These are phyloP conservation scores for Echinochloa phyllopogon DNA, from an alignment of 176 grass and related monocot species.

Conservation along the genomic window DNA sequence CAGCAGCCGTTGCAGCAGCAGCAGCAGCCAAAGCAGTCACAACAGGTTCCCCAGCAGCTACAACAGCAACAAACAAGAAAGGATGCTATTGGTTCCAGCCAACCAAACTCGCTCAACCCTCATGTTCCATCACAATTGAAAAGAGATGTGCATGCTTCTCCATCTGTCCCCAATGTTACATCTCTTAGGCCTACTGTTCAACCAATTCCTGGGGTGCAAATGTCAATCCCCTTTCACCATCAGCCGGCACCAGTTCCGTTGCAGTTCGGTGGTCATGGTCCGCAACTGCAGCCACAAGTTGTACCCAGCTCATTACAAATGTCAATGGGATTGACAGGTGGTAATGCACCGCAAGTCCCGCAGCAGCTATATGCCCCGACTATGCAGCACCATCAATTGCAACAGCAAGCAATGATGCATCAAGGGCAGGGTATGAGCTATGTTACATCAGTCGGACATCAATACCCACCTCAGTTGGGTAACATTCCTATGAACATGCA, in stretches of 20 bases:
- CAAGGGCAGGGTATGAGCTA: constrained; percentile 69
- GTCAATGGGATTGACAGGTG: constrained; percentile 66
- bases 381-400: constrained; percentile 72
- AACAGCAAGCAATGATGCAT: constrained; percentile 83
- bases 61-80: constrained; percentile 52
- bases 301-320: constrained; percentile 77
- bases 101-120: constrained; percentile 46
- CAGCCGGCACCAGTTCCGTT: constrained; percentile 56
- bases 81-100: constrained; percentile 50
- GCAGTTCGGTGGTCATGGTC: constrained; percentile 74
- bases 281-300: constrained; percentile 62
- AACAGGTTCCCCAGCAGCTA: constrained; percentile 27
- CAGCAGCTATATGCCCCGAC: constrained; percentile 63
- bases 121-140: constrained; percentile 54
- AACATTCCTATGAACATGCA: constrained; percentile 54
- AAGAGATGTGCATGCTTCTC: constrained; percentile 51
- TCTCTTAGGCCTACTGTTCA: constrained; percentile 52
- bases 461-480: constrained; percentile 65
- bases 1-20: constrained; percentile 50
- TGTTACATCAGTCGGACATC: constrained; percentile 61
- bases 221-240: constrained; percentile 62
- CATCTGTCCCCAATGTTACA: constrained; percentile 40
- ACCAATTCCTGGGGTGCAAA: constrained; percentile 45
- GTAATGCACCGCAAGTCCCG: constrained; percentile 62
- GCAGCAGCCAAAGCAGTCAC: constrained; percentile 30